Conservation (phyloP, 768 basidiomycete genomes). For the Hirschioporus abietinus region DNA sequence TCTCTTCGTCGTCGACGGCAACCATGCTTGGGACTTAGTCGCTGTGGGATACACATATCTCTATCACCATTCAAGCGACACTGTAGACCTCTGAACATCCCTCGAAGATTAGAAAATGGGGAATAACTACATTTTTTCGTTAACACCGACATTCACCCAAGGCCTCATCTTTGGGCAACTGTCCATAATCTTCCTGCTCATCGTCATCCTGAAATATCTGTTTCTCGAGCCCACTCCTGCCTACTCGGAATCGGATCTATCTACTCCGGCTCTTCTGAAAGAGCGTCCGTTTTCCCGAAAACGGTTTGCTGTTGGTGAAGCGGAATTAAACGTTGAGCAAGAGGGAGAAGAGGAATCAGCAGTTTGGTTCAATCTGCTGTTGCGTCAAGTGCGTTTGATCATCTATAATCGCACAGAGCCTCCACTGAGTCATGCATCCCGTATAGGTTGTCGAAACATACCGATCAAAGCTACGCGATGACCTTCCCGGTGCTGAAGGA, state of each 20-base stretch:
- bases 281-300: neutral
- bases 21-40: neutral
- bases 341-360: conserved; percentile 55
- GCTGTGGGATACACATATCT: neutral
- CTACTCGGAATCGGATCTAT: conserved; percentile 30
- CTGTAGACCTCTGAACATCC: conserved; percentile 5
- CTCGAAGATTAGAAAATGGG: conserved; percentile 24
- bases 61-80: conserved; percentile 4
- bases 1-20: conserved; percentile 2
- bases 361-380: conserved; percentile 87
- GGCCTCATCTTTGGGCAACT: conserved; percentile 90
- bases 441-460: conserved; percentile 67
- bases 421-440: neutral
- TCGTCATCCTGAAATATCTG: conserved; percentile 86
- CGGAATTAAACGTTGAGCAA: neutral
- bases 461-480: conserved; percentile 69
- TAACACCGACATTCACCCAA: conserved; percentile 91
- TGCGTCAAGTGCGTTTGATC: conserved; percentile 60
- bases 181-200: conserved; percentile 73
- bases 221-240: conserved; percentile 76
- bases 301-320: neutral
- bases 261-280: neutral
- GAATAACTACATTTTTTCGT: conserved; percentile 59
- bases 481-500: conserved; percentile 64
- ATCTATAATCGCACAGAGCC: neutral